Percentiles rank a stretch among this genome's conserved stretches.
Evolutionary conservation across 768 basidiomycete species (phyloP).

Genomic region (Termitomyces sp.): DNA sequence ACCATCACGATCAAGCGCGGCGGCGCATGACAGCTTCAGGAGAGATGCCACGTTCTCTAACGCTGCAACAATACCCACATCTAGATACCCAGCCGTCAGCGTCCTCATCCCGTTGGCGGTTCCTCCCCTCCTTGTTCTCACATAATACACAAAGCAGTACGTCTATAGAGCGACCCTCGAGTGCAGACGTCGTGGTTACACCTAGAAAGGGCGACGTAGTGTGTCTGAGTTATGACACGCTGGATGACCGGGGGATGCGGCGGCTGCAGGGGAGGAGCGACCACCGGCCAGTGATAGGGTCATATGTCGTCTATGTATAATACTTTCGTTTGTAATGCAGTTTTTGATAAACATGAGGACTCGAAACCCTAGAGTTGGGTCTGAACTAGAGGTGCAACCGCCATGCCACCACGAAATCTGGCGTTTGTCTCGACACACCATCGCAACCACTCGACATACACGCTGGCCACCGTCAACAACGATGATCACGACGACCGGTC

Average conservation of each 20-base stretch:
- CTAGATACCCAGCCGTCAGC: slow-evolving; percentile 3
- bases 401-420: slow-evolving; percentile 17
- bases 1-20: neutral
- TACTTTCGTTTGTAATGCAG: neutral
- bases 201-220: slow-evolving; percentile 62
- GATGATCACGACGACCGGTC: slow-evolving; percentile 28
- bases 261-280: slow-evolving; percentile 75
- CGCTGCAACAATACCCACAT: slow-evolving; percentile 5
- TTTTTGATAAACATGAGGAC: neutral
- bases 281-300: slow-evolving; percentile 81
- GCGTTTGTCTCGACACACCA: slow-evolving; percentile 18
- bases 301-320: slow-evolving; percentile 54
- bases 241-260: slow-evolving; percentile 73
- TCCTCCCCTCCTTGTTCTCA: slow-evolving; percentile 44
- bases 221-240: slow-evolving; percentile 65
- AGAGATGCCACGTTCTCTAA: neutral
- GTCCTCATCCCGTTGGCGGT: slow-evolving; percentile 37
- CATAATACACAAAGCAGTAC: slow-evolving; percentile 20
- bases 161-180: slow-evolving; percentile 9
- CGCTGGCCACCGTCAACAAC: slow-evolving; percentile 52
- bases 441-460: slow-evolving; percentile 40
- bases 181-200: slow-evolving; percentile 13
- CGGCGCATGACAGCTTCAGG: slow-evolving; percentile 15
- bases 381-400: slow-evolving; percentile 8
- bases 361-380: slow-evolving; percentile 15